Percentiles rank a stretch among this genome's conserved stretches.
Evolutionary conservation across 345 rosid species (phyloP).

Genomic region (Arabidopsis arenosa): DNA sequence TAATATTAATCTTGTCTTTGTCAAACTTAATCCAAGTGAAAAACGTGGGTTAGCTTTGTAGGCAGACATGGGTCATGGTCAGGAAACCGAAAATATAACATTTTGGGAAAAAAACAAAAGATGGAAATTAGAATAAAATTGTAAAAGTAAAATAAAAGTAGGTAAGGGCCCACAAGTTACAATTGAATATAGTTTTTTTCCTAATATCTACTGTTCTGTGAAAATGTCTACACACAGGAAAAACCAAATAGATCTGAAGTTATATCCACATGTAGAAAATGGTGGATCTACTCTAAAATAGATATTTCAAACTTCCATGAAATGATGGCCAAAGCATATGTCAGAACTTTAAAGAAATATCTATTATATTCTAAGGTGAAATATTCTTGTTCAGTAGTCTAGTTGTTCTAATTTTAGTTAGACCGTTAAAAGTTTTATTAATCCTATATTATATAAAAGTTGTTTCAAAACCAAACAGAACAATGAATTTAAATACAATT

Average conservation of each 20-base stretch:
- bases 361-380: neutral
- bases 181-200: neutral
- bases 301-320: neutral
- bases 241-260: neutral
- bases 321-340: conserved; percentile 8
- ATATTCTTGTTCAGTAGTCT: neutral
- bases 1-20: conserved; percentile 5
- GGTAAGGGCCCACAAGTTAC: neutral
- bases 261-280: neutral
- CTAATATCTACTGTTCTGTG: conserved; percentile 20
- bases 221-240: conserved; percentile 3
- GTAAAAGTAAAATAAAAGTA: neutral
- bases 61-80: conserved; percentile 36
- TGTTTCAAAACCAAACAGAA: conserved; percentile 1
- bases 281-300: neutral
- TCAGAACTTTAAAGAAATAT: neutral
- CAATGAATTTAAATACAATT: neutral
- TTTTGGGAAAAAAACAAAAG: conserved; percentile 1
- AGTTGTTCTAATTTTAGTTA: neutral
- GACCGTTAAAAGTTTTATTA: neutral
- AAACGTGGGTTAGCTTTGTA: conserved; percentile 32
- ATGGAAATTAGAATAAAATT: neutral
- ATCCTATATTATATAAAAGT: neutral
- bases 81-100: conserved; percentile 21
- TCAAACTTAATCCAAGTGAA: conserved; percentile 20